Conservation (phyloP, 495 filamentous ascomycete species). For the Annulohypoxylon maeteangense region DNA sequence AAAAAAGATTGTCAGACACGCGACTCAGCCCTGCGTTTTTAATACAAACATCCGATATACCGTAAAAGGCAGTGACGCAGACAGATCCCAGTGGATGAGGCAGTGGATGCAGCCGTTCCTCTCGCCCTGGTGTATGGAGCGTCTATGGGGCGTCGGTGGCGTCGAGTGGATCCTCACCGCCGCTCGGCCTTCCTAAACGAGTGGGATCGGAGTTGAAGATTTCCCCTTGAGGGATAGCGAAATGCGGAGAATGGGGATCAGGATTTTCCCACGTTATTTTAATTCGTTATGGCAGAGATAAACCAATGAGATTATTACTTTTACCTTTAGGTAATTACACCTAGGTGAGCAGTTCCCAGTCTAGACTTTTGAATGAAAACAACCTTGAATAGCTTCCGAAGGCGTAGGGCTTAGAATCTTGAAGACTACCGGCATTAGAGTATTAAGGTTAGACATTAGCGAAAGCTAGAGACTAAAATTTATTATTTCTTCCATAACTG, state of each 20-base stretch:
- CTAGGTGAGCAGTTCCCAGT: not conserved
- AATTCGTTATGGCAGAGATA: not conserved
- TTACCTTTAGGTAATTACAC: not conserved
- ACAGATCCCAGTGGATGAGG: not conserved
- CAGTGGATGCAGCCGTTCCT: conserved; percentile 5
- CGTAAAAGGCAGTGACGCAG: not conserved
- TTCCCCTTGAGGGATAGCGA: conserved; percentile 23
- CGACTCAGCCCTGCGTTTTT: not conserved
- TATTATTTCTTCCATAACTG: not conserved
- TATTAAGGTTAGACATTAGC: not conserved
- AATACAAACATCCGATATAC: not conserved
- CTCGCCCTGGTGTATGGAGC: not conserved
- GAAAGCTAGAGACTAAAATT: not conserved
- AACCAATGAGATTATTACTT: not conserved
- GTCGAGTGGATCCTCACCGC: conserved; percentile 18
- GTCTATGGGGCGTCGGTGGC: conserved; percentile 5
- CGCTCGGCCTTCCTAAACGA: conserved; percentile 16
- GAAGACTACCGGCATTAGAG: not conserved
- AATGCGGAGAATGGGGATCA: conserved; percentile 24
- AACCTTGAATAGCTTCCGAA: not conserved
- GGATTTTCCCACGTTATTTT: not conserved
- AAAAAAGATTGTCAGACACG: not conserved
- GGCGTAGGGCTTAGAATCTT: not conserved
- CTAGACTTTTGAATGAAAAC: not conserved
- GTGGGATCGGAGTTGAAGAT: conserved; percentile 1